These are phyloP conservation scores for Corymbia maculata DNA, from an alignment of 345 rosid species.

Conservation along the genomic window DNA sequence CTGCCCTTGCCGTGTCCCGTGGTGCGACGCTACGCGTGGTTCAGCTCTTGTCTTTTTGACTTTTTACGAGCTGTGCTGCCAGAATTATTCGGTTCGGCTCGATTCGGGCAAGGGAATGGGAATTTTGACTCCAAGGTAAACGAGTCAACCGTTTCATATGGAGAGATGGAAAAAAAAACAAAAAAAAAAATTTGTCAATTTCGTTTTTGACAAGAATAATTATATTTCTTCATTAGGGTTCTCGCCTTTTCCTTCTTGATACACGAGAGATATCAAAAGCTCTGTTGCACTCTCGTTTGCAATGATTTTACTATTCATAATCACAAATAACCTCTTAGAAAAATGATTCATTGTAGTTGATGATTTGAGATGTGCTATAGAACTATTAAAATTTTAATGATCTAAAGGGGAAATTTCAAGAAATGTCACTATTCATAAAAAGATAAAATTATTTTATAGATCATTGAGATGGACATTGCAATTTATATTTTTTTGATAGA, in stretches of 20 bases:
- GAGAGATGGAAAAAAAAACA: not conserved
- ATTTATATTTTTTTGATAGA: not conserved
- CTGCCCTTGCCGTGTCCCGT: not conserved
- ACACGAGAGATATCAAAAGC: not conserved
- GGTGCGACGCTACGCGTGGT: not conserved
- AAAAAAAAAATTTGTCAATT: not conserved
- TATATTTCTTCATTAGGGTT: not conserved
- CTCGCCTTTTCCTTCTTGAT: not conserved
- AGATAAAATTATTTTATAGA: not conserved
- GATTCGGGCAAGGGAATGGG: not conserved
- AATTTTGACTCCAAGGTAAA: not conserved
- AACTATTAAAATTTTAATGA: not conserved
- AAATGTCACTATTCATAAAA: not conserved
- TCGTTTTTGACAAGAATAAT: not conserved
- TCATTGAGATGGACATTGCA: not conserved
- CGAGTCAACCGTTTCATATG: not conserved
- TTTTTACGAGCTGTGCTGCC: not conserved
- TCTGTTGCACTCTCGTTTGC: not conserved
- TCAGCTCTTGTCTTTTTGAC: not conserved
- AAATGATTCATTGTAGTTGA: not conserved
- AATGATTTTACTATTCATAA: not conserved
- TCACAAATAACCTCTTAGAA: fast-evolving
- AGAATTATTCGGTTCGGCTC: not conserved
- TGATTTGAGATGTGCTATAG: not conserved
- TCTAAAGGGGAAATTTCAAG: not conserved